A percentile compares a stretch with the other conserved stretches of the same genome.
Conservation (phyloP, 208 protist genomes). For the Leptomonas pyrrhocoris region DNA sequence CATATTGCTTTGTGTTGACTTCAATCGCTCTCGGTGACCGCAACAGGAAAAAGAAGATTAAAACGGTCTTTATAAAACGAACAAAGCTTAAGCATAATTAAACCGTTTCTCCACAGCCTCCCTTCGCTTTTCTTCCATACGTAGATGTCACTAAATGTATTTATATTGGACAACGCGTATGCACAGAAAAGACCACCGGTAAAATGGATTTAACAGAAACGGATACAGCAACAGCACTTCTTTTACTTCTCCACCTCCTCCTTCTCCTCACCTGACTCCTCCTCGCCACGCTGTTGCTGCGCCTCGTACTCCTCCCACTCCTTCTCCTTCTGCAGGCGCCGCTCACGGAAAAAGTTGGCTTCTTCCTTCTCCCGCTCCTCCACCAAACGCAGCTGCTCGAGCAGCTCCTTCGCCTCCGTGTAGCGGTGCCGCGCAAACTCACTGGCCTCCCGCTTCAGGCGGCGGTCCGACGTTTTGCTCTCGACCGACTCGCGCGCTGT, state of each 20-base stretch:
- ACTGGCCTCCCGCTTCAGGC: constrained; percentile 37
- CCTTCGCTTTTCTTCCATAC: too few species aligned
- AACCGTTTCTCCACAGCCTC: too few species aligned
- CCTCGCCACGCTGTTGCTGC: constrained; percentile 35
- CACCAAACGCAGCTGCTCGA: constrained; percentile 79
- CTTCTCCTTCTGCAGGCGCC: constrained; percentile 68
- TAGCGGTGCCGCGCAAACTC: constrained; percentile 68
- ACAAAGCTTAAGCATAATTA: too few species aligned
- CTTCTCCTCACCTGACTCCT: constrained; percentile 21
- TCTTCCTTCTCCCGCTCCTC: constrained; percentile 84
- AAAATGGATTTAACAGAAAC: too few species aligned
- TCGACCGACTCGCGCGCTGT: constrained; percentile 71
- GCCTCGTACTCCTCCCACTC: constrained; percentile 76
- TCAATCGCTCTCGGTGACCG: too few species aligned
- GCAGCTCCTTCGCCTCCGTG: constrained; percentile 67
- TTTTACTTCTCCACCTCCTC: not conserved
- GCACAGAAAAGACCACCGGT: too few species aligned
- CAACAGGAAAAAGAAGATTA: too few species aligned
- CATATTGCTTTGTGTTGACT: too few species aligned
- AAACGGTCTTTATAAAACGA: too few species aligned
- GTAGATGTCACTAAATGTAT: too few species aligned
- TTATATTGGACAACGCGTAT: too few species aligned
- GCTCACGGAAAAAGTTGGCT: constrained; percentile 76
- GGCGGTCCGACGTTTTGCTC: constrained; percentile 22
- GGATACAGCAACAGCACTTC: not conserved